Percentiles rank a stretch among this genome's conserved stretches.
phyloP scores from a whole-genome alignment of 1,284 basidiomycete genomes.

The Coniferiporia sulphurascens region DNA sequence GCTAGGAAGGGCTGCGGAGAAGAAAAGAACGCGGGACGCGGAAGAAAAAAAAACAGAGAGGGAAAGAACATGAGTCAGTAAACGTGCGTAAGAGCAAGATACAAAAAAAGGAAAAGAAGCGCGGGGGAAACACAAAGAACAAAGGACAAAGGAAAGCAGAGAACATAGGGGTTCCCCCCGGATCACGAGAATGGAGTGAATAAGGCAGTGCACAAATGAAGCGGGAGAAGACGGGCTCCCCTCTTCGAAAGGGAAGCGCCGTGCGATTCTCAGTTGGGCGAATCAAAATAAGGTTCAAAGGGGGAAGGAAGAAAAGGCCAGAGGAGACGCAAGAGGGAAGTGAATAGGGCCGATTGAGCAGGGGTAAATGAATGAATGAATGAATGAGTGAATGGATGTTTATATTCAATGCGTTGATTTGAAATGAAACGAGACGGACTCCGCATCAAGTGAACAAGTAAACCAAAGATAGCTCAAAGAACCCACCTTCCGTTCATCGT shows the following conservation, averaged over 20 bases:
- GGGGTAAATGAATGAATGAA: no score
- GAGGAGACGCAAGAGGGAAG: constrained; percentile 14
- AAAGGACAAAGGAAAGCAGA: constrained; percentile 11
- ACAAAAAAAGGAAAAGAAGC: constrained; percentile 15
- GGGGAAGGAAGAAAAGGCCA: constrained; percentile 14
- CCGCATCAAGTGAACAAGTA: no score
- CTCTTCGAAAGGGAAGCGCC: no score
- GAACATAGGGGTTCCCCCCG: not conserved
- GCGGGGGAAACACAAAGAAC: constrained; percentile 5
- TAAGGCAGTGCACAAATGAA: not conserved
- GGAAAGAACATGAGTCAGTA: constrained; percentile 16
- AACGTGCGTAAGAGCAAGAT: not conserved
- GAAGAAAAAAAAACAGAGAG: not conserved
- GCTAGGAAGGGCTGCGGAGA: constrained; percentile 74
- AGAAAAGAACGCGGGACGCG: not conserved
- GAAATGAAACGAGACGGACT: no score
- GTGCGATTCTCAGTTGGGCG: no score
- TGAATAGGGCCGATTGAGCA: no score
- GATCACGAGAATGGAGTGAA: constrained; percentile 9
- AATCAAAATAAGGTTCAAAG: constrained; percentile 3
- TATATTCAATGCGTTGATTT: no score
- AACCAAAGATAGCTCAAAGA: not conserved
- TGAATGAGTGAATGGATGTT: no score
- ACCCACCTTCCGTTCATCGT: constrained; percentile 84
- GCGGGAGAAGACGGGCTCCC: no score